Evolutionary conservation across 345 rosid species (phyloP), one percentile per base, ranked within the genome.

Genomic region (Murraya paniculata): DNA sequence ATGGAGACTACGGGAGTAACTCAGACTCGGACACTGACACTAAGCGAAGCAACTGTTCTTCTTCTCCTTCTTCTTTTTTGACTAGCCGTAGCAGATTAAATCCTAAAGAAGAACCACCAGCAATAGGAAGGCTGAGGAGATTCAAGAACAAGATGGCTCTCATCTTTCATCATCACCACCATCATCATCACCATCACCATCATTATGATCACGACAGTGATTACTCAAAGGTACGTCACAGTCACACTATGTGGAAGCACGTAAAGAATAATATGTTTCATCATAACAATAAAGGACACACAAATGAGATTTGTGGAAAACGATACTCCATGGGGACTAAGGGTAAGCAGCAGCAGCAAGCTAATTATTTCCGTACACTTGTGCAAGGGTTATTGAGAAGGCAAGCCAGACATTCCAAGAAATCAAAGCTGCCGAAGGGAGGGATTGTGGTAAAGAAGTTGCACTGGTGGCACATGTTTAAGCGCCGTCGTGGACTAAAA

Each of bases 161-260:
- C 28, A 88, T 90, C 22, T 85, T 93, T 68, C 97, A 89, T 59
- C 97, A 91, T 38, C 92, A 89, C 30, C 92, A 89, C 30, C 89
- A 90, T 56, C 92, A 90, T 30, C 92, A 91, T 18, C 75, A 81
- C 48, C 73, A 76, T 9, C 92, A 89, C 10, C 75, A 72, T 13
- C 60, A 72, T 0, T 33, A 70, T 8, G 81, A 73, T 67, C 64
- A 74, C 10, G 22, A 53, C 22, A 19, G 21, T 53, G 22, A 16
- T 6, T 5, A 5, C 57, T 35, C 68, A 9, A 30, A 39, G n/a
- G 67, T 11, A 21, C 21, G 24, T 22, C 56, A 38, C 30, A 64
- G 68, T 36, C 70, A 59, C 7, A 86, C 91, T 41, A 81, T 33
- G 69, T 88, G 92, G 95, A 87, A 78, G 72, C 64, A 81, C 22